These are phyloP conservation scores for Bretschneidera sinensis DNA, from an alignment of 345 rosid genomes.

Conservation along the genomic window DNA sequence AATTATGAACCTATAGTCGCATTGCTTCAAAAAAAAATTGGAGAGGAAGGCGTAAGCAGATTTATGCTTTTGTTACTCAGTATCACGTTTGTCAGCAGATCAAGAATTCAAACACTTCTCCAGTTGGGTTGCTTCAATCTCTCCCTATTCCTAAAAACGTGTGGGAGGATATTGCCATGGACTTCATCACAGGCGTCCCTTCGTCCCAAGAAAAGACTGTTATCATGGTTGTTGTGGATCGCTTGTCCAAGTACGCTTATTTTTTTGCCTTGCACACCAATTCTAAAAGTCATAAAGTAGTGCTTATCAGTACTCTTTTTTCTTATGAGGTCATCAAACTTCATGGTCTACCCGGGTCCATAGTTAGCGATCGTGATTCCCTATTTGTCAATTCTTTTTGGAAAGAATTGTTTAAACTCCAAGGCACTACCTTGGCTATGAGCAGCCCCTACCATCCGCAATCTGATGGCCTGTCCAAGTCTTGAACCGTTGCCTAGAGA, in stretches of 20 bases:
- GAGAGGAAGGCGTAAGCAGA: no score
- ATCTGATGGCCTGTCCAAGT: neutral
- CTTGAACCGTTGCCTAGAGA: neutral
- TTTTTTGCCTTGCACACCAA: no score
- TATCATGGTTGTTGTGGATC: constrained; percentile 1
- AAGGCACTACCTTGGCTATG: neutral
- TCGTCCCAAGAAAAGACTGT: neutral
- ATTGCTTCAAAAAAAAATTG: no score
- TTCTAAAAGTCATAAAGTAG: no score
- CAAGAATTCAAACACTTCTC: neutral
- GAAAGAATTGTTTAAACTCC: neutral
- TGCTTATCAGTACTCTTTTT: no score
- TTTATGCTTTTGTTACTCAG: neutral
- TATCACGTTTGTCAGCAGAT: neutral
- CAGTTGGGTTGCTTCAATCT: neutral
- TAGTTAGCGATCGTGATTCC: neutral
- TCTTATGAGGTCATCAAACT: neutral
- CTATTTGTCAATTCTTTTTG: neutral
- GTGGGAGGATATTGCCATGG: constrained; percentile 1
- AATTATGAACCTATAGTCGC: no score
- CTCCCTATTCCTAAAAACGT: neutral
- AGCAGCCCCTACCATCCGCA: constrained; percentile 8
- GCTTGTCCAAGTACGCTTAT: neutral
- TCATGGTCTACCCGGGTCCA: neutral
- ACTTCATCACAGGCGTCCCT: neutral